A percentile compares a stretch with the other conserved stretches of the same genome.
Conservation (phyloP, 495 filamentous ascomycete genomes). For the Neurospora sp. region DNA sequence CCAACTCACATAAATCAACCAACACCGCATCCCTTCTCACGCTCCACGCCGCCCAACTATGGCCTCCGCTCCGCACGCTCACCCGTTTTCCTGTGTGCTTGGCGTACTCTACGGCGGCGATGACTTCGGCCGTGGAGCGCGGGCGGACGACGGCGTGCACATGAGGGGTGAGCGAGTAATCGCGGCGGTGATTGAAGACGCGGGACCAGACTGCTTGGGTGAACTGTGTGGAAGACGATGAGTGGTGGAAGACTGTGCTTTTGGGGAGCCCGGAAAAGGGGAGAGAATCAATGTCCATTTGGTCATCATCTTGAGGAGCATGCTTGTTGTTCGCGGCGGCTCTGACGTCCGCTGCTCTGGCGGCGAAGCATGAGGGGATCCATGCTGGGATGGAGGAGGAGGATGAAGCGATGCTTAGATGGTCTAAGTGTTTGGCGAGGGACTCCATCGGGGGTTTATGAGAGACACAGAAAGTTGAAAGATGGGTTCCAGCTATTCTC, state of each 20-base stretch:
- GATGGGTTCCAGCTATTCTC: too few relatives aligned
- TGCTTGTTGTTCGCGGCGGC: neutral
- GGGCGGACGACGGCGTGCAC: constrained; percentile 34
- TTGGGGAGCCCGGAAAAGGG: neutral
- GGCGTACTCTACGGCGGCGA: constrained; percentile 36
- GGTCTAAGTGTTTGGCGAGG: neutral
- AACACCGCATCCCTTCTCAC: constrained; percentile 41
- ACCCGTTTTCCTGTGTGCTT: constrained; percentile 27
- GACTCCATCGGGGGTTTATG: neutral
- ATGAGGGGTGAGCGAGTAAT: constrained; percentile 26
- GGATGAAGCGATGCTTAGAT: neutral
- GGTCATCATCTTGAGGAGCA: neutral
- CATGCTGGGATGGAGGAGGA: neutral
- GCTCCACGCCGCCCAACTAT: constrained; percentile 45
- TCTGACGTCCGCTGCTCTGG: neutral
- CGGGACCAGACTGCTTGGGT: constrained; percentile 18
- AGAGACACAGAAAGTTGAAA: neutral
- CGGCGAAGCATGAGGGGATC: neutral
- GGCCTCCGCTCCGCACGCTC: constrained; percentile 44
- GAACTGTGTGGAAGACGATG: neutral
- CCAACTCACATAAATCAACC: constrained; percentile 34
- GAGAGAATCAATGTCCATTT: neutral
- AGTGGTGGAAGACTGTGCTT: neutral
- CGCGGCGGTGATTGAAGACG: constrained; percentile 24
- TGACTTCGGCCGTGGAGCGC: constrained; percentile 26